Percentiles rank a stretch among this genome's conserved stretches.
These are phyloP conservation scores for Spizellomyces sp. DNA, from an alignment of 192 early-diverging fungal genomes.

Conservation along the genomic window DNA sequence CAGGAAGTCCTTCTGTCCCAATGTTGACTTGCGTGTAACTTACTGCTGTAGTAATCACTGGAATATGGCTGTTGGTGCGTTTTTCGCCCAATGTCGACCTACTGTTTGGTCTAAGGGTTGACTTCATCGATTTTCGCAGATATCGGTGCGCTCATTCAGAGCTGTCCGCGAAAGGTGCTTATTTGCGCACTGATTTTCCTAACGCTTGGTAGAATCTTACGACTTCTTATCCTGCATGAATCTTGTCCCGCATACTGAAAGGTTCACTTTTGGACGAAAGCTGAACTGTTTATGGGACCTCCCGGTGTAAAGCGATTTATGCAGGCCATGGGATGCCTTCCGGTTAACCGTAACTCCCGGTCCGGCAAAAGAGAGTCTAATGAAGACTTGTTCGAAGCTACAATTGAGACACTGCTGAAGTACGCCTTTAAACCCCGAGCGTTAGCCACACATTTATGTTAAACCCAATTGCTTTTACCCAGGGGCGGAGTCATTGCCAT, in stretches of 20 bases:
- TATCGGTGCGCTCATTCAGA: slow-evolving; percentile 30
- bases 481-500: slow-evolving; percentile 33
- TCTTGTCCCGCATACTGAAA: not conserved
- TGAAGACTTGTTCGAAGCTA: slow-evolving; percentile 20
- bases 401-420: slow-evolving; percentile 21
- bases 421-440: not conserved
- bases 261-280: slow-evolving; percentile 37
- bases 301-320: slow-evolving; percentile 11
- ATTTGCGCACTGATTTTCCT: slow-evolving; percentile 5
- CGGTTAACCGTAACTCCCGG: slow-evolving; percentile 26
- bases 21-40: not conserved
- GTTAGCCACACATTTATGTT: not conserved
- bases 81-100: too few relatives aligned
- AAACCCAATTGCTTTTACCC: not conserved
- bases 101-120: too few relatives aligned
- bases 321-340: slow-evolving; percentile 34
- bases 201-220: too few relatives aligned
- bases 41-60: slow-evolving; percentile 28
- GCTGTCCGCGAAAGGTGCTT: slow-evolving; percentile 30
- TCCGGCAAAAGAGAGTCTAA: slow-evolving; percentile 28
- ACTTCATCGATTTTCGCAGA: not conserved
- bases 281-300: slow-evolving; percentile 26
- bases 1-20: not conserved
- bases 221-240: not conserved
- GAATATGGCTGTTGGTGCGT: slow-evolving; percentile 32